A percentile compares a stretch with the other conserved stretches of the same genome.
Evolutionary conservation across 306 rosid genomes (phyloP).

Genomic region (Luffa aegyptiaca): DNA sequence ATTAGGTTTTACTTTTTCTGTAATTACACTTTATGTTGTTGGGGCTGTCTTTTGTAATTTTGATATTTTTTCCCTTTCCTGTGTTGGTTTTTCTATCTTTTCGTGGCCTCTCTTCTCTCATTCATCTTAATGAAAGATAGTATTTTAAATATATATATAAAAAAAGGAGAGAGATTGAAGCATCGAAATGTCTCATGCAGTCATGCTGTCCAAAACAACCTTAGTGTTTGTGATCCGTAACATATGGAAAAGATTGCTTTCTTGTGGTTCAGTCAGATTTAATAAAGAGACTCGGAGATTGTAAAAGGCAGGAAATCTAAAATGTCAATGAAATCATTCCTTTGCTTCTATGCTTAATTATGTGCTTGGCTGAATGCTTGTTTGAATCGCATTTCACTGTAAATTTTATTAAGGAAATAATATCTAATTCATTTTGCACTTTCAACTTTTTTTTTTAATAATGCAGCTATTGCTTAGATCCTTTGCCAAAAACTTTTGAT

Average conservation of each 20-base stretch:
- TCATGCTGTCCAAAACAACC: neutral
- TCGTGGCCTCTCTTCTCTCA: neutral
- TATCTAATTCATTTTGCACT: neutral
- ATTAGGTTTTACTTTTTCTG: neutral
- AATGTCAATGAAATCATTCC: neutral
- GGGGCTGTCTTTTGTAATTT: neutral
- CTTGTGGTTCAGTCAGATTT: neutral
- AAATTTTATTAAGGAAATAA: neutral
- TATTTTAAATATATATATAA: neutral
- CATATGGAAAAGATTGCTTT: neutral
- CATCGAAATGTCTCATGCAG: neutral
- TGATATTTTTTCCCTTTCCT: neutral
- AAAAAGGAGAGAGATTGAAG: neutral
- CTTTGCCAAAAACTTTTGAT: constrained; percentile 18
- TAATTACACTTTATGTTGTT: neutral
- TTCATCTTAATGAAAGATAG: neutral
- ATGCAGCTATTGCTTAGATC: constrained; percentile 52
- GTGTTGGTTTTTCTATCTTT: neutral
- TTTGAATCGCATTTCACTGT: neutral
- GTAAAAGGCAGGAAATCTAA: neutral
- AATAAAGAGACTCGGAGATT: neutral
- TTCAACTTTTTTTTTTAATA: neutral
- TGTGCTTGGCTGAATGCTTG: neutral
- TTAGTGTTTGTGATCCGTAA: neutral
- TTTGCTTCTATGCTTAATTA: neutral